These are phyloP conservation scores for Suillus fuscotomentosus DNA, from an alignment of 768 basidiomycete species.

Conservation along the genomic window DNA sequence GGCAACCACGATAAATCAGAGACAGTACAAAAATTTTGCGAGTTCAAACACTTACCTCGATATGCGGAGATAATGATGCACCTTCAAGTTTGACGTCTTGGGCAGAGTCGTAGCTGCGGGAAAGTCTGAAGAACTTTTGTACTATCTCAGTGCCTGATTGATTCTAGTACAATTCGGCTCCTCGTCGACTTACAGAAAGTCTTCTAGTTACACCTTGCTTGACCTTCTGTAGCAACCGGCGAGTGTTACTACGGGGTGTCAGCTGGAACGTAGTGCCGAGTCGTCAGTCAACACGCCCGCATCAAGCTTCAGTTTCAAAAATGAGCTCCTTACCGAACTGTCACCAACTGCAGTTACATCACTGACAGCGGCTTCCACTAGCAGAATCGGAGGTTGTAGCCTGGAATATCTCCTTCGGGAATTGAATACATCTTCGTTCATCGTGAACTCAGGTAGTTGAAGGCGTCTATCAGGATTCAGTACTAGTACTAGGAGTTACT, in stretches of 20 bases:
- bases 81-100: neutral
- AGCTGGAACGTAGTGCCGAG: neutral
- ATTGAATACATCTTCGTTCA: neutral
- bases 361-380: neutral
- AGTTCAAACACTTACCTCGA: neutral
- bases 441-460: neutral
- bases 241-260: neutral
- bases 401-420: neutral
- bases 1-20: neutral
- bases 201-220: neutral
- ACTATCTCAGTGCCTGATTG: neutral
- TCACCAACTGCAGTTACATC: neutral
- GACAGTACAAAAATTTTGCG: neutral
- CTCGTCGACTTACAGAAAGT: neutral
- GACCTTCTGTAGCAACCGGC: neutral
- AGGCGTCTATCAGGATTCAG: neutral
- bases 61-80: neutral
- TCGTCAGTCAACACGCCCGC: neutral
- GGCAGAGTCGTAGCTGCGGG: neutral
- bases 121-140: neutral
- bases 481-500: neutral
- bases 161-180: neutral
- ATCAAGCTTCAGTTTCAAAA: neutral
- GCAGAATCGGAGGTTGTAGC: neutral
- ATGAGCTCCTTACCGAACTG: neutral